Conservation (phyloP, 345 rosid genomes). For the Eutrema japonicum region DNA sequence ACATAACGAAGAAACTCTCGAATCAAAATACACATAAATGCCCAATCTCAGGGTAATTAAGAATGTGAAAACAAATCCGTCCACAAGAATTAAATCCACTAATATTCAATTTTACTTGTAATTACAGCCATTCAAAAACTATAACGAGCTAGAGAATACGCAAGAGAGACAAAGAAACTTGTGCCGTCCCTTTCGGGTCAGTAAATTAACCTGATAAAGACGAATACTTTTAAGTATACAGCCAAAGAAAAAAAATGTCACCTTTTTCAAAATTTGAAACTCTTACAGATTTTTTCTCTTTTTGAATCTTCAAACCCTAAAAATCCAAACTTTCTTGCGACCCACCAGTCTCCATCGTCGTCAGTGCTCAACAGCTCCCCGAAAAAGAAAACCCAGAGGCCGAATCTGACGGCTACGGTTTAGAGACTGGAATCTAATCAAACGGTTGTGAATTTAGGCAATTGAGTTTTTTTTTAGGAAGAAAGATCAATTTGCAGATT, state of each 20-base stretch:
- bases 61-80: slow-evolving; percentile 23
- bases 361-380: slow-evolving; percentile 4
- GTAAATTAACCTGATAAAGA: slow-evolving; percentile 20
- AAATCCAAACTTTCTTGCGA: slow-evolving; percentile 34
- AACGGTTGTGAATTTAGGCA: background rate
- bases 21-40: slow-evolving; percentile 11
- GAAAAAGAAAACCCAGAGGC: background rate
- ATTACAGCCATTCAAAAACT: slow-evolving; percentile 16
- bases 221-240: slow-evolving; percentile 12
- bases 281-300: background rate
- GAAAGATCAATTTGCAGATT: slow-evolving; percentile 36
- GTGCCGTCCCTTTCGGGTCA: slow-evolving; percentile 19
- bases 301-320: slow-evolving; percentile 35
- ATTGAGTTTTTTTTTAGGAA: background rate
- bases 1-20: slow-evolving; percentile 1
- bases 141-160: background rate
- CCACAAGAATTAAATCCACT: slow-evolving; percentile 25
- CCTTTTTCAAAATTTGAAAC: slow-evolving; percentile 7
- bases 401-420: slow-evolving; percentile 14
- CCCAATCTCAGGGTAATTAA: slow-evolving; percentile 8
- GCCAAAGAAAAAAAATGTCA: slow-evolving; percentile 11
- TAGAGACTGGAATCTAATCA: slow-evolving; percentile 4
- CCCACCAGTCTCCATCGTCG: slow-evolving; percentile 36
- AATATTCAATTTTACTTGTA: background rate
- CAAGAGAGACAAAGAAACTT: slow-evolving; percentile 21